These are phyloP conservation scores for Cercis canadensis DNA, from an alignment of 306 rosid species.

Conservation along the genomic window DNA sequence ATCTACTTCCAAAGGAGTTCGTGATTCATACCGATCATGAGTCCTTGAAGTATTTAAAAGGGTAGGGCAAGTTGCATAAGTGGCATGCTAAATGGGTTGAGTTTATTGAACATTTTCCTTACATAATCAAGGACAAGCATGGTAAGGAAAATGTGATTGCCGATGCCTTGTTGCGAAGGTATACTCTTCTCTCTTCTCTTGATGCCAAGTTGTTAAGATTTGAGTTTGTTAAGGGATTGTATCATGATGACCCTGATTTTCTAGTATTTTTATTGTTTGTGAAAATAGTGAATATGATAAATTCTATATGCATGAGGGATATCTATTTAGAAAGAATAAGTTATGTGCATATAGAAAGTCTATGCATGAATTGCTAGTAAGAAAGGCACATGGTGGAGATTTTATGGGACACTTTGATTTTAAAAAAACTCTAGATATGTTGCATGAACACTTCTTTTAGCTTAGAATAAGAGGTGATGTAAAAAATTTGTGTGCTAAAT, in stretches of 20 bases:
- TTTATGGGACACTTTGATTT: no score
- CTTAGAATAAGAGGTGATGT: neutral
- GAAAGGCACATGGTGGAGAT: neutral
- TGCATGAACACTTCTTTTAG: no score
- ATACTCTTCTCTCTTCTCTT: neutral
- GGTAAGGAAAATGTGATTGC: neutral
- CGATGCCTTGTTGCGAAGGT: neutral
- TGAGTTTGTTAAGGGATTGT: neutral
- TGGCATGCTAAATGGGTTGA: neutral
- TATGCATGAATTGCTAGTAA: neutral
- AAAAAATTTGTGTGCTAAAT: neutral
- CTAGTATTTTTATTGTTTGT: neutral
- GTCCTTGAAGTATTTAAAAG: neutral
- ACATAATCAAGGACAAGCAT: neutral
- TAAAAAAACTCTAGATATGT: no score
- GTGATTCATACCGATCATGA: neutral
- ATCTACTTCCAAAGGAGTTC: neutral
- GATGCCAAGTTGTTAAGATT: neutral
- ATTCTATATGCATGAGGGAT: neutral
- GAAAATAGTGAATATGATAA: neutral
- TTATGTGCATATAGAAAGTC: neutral
- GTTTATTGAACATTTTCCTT: neutral
- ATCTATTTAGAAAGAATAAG: neutral
- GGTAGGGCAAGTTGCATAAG: neutral
- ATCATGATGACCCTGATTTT: neutral